Base-by-base conservation (phyloP, 2,329 filamentous ascomycete genomes). In the Talaromyces sp. region DNA sequence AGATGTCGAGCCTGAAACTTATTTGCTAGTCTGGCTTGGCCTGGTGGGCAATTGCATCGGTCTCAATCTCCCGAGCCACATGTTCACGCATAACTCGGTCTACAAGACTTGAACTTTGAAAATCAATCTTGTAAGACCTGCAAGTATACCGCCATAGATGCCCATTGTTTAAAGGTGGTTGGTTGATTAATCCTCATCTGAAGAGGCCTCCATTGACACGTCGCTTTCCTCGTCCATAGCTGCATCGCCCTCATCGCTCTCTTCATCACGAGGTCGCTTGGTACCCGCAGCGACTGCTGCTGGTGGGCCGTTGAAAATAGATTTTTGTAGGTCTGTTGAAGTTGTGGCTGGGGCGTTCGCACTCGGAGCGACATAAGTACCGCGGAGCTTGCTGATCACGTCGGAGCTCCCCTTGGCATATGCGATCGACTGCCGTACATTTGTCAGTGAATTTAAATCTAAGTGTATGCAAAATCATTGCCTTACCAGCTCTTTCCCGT, bases 331-430 rank as follows among this genome's bases (percentile, higher is more conserved):
- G 66, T 90, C 88, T 3, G 88, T 91, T 66, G 89, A 84, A 6
- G 50, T n/a, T 12, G 68, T 85, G 83, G 57, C 85, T 83, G 46
- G 78, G 80, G 58, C 58, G 31, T 57, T 50, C 19, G 57, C 80
- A 29, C 80, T 77, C 46, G 64, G 77, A 14, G 90, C 86, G 66
- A 90, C 83, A 77, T 92, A 96, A 14, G 91, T 93, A 64, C 94
- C 94, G 66, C 96, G 92, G 57, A 99, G 86, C 75, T 96, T 96
- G 35, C 91, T 86, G 63, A 99, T 86, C 26, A 89, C 88, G 73
- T 96, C 83, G 3, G 92, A 97, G 72, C 93, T 93, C 60, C 88
- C 87, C 75, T 92, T 96, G 60, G 90, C 92, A 74, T 97, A 99
- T 65, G 88, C 82, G 67, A 99, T 92, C 85, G 87, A 90, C 93